phyloP scores from a whole-genome alignment of 2,329 filamentous ascomycete species.

The Curvularia spicifera region DNA sequence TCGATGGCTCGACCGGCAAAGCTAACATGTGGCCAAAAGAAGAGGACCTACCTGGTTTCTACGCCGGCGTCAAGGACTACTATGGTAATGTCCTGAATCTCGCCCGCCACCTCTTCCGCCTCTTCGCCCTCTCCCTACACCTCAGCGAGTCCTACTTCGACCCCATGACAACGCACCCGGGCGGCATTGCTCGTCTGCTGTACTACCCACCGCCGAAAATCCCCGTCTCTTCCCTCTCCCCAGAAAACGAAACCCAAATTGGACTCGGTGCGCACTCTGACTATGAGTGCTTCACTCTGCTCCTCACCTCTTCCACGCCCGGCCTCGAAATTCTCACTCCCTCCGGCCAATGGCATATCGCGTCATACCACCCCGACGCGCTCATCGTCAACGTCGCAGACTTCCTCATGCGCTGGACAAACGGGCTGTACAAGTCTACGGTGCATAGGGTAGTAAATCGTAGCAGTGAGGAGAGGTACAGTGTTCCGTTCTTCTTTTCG shows the following conservation, averaged over 20 bases:
- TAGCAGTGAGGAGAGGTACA: slow-evolving; percentile 50
- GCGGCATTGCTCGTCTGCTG: slow-evolving; percentile 50
- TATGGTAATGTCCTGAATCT: slow-evolving; percentile 47
- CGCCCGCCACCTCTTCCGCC: slow-evolving; percentile 50
- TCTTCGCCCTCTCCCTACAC: slow-evolving; percentile 51
- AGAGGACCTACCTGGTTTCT: slow-evolving; percentile 50
- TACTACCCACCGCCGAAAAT: slow-evolving; percentile 48
- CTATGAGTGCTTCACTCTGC: slow-evolving; percentile 46
- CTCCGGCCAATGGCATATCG: slow-evolving; percentile 39
- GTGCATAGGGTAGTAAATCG: slow-evolving; percentile 58
- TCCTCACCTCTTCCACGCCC: slow-evolving; percentile 37
- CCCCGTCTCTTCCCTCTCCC: background rate
- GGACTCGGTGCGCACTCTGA: slow-evolving; percentile 50
- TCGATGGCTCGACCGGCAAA: slow-evolving; percentile 48
- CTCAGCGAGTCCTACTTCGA: slow-evolving; percentile 52
- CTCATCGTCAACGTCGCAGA: slow-evolving; percentile 62
- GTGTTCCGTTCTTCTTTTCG: slow-evolving; percentile 58
- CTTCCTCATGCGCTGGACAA: slow-evolving; percentile 60
- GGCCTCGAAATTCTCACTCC: slow-evolving; percentile 47
- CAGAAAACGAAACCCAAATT: slow-evolving; percentile 32
- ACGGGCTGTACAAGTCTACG: slow-evolving; percentile 57
- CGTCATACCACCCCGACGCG: slow-evolving; percentile 51
- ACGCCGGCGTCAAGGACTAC: slow-evolving; percentile 47
- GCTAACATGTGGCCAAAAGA: slow-evolving; percentile 52
- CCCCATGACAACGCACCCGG: slow-evolving; percentile 50